A percentile compares a stretch with the other conserved stretches of the same genome.
phyloP scores from a whole-genome alignment of 257 asterid species.

The Solanum virginianum region DNA sequence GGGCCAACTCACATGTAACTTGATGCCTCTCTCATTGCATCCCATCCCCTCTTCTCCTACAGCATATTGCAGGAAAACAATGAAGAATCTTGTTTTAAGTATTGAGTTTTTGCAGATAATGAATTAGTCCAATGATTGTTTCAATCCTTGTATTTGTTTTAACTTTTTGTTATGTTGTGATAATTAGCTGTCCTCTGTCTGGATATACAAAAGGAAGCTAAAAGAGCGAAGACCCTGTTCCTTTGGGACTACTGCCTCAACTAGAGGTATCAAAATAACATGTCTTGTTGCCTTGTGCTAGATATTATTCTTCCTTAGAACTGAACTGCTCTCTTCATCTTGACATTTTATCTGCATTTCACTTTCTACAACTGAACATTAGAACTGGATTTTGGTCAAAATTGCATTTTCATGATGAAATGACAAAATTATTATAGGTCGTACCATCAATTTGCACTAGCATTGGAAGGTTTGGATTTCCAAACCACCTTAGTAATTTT shows the following conservation, averaged over 20 bases:
- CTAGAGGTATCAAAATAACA: neutral
- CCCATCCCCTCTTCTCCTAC: neutral
- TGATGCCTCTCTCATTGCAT: neutral
- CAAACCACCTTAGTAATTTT: neutral
- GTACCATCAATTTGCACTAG: neutral
- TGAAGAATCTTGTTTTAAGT: neutral
- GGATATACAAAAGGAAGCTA: constrained; percentile 72
- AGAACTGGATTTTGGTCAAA: neutral
- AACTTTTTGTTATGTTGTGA: neutral
- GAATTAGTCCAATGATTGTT: neutral
- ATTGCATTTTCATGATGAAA: neutral
- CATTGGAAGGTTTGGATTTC: neutral
- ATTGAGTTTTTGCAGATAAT: neutral
- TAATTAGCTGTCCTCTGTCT: constrained; percentile 33
- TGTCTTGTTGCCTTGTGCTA: neutral
- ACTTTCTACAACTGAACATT: neutral
- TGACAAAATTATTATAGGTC: neutral
- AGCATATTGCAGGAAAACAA: neutral
- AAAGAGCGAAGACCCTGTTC: constrained; percentile 49
- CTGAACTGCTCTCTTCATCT: neutral
- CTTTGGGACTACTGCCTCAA: constrained; percentile 15
- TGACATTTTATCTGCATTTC: neutral
- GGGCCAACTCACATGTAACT: neutral
- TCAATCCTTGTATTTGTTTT: neutral
- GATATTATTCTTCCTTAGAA: neutral